Evolutionary conservation across 1,139 yeast genomes (phyloP).

Genomic region (Saccharomyces hybrid): DNA sequence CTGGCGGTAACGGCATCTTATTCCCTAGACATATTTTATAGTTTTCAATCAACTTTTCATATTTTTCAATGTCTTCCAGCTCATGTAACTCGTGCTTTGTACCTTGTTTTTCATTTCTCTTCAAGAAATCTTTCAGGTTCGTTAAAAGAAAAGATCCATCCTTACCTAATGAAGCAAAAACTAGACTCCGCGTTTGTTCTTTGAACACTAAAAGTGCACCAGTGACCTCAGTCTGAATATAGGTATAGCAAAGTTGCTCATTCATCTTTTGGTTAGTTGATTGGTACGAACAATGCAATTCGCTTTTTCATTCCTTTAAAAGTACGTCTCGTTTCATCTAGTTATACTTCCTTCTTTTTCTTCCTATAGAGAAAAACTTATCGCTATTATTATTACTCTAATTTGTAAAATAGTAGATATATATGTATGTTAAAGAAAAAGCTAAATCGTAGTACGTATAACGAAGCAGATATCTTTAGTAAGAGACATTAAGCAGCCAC

Average conservation of each 20-base stretch:
- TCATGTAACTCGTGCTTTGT: constrained; percentile 5
- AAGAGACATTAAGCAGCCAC: not conserved
- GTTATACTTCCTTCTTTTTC: too few relatives aligned
- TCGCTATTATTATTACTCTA: not conserved
- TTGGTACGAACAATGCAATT: not conserved
- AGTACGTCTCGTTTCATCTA: not conserved
- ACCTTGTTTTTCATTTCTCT: constrained; percentile 10
- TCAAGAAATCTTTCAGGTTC: constrained; percentile 12
- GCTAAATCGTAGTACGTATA: not conserved
- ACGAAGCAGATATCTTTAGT: not conserved
- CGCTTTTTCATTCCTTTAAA: too few relatives aligned
- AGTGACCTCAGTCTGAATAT: constrained; percentile 9
- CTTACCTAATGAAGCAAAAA: constrained; percentile 17
- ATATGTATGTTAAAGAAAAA: not conserved
- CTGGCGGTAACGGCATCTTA: not conserved
- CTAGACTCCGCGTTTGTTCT: constrained; percentile 9
- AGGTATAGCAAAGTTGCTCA: constrained; percentile 10
- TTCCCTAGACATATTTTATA: constrained; percentile 2
- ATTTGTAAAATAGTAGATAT: not conserved
- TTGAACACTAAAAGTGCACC: constrained; percentile 12
- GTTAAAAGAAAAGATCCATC: constrained; percentile 10
- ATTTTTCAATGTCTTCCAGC: not conserved
- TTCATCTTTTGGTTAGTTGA: constrained; percentile 3
- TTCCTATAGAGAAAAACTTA: too few relatives aligned
- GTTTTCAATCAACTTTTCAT: not conserved